phyloP scores from a whole-genome alignment of 1,139 yeast species.

The Scheffersomyces stambukii region DNA sequence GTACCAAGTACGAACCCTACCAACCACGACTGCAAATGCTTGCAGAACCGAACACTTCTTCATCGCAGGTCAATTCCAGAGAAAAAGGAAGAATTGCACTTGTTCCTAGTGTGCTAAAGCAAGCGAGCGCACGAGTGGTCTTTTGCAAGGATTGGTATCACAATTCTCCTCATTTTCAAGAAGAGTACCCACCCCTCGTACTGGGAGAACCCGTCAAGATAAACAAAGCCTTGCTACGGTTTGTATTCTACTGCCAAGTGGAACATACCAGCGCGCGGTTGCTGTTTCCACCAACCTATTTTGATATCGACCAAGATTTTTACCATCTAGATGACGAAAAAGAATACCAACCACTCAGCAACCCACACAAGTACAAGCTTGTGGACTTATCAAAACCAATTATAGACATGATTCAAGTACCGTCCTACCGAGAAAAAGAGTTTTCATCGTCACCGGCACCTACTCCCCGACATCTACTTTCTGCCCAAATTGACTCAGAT shows the following conservation, averaged over 20 bases:
- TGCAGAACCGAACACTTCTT: no score
- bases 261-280: slow-evolving; percentile 10
- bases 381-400: no score
- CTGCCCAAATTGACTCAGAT: no score
- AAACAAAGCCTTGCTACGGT: slow-evolving; percentile 12
- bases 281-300: slow-evolving; percentile 16
- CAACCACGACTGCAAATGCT: slow-evolving; percentile 4
- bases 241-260: slow-evolving; percentile 21
- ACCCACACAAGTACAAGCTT: no score
- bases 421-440: no score
- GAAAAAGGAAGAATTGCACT: slow-evolving; percentile 18
- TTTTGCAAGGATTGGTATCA: slow-evolving; percentile 39
- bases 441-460: no score
- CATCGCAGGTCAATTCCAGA: slow-evolving; percentile 5
- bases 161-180: slow-evolving; percentile 20
- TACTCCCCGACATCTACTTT: no score
- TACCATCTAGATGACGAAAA: slow-evolving; percentile 8
- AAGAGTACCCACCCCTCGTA: slow-evolving; percentile 5
- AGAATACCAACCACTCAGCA: no score
- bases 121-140: slow-evolving; percentile 24
- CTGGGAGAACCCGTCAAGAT: slow-evolving; percentile 3
- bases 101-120: no score
- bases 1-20: slow-evolving; percentile 20
- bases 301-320: slow-evolving; percentile 18
- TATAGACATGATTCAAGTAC: no score